These are phyloP conservation scores for Arxiozyma slooffiae DNA, from an alignment of 1,139 yeast genomes.

Conservation along the genomic window DNA sequence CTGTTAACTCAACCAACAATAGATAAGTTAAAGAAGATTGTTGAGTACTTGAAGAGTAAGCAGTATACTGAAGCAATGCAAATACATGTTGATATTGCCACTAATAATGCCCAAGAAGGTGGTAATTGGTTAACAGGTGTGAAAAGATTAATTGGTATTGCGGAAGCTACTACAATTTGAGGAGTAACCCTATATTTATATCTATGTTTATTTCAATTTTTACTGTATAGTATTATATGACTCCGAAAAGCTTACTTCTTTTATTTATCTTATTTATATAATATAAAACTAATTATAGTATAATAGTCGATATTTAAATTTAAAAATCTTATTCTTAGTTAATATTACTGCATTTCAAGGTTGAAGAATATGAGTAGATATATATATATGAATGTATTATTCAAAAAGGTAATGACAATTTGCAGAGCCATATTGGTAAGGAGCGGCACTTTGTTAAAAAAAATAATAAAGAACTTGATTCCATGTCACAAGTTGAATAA, in stretches of 20 bases:
- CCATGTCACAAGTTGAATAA: neutral
- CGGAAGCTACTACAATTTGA: constrained; percentile 30
- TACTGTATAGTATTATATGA: neutral
- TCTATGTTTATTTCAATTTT: neutral
- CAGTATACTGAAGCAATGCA: constrained; percentile 55
- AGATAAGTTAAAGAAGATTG: constrained; percentile 43
- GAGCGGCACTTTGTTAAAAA: neutral
- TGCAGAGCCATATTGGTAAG: neutral
- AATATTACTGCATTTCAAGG: too few relatives aligned
- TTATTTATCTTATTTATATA: too few relatives aligned
- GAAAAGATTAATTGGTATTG: constrained; percentile 76
- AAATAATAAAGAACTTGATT: too few relatives aligned
- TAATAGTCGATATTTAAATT: neutral
- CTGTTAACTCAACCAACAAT: constrained; percentile 51
- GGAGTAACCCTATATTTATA: neutral
- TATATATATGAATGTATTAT: too few relatives aligned
- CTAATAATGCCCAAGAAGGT: constrained; percentile 61
- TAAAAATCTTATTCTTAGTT: neutral
- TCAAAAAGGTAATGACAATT: neutral
- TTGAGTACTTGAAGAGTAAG: constrained; percentile 41
- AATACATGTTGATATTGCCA: constrained; percentile 50
- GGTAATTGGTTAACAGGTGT: constrained; percentile 94
- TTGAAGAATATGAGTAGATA: neutral
- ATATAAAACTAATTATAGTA: neutral
- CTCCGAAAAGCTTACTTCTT: too few relatives aligned